Evolutionary conservation across 2,329 filamentous ascomycete genomes (phyloP).

Genomic region (Aspergillus intermedius): DNA sequence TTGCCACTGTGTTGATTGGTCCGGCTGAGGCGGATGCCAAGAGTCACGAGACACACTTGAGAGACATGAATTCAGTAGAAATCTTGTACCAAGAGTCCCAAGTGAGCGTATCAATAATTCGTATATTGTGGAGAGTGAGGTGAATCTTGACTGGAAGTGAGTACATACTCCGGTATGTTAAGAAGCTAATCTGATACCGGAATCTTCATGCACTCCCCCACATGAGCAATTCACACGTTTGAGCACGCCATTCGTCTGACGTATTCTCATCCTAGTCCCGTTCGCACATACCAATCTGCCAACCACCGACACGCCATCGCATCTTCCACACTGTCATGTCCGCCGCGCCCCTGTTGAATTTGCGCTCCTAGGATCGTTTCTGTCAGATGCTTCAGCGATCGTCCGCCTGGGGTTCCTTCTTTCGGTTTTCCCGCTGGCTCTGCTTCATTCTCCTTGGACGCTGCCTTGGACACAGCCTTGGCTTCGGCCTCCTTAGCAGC

Average conservation of each 20-base stretch:
- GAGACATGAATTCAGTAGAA: no score
- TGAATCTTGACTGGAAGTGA: no score
- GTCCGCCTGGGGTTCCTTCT: slow-evolving; percentile 2
- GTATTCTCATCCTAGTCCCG: slow-evolving; percentile 1
- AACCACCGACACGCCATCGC: slow-evolving; percentile 41
- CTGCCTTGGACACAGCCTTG: no score
- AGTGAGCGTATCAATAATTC: no score
- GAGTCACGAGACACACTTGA: no score
- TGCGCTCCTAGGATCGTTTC: slow-evolving; percentile 11
- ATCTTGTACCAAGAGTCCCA: no score
- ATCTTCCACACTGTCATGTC: slow-evolving; percentile 43
- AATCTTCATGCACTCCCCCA: neutral
- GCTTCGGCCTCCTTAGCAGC: neutral
- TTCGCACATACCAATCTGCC: slow-evolving; percentile 32
- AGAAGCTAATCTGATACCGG: no score
- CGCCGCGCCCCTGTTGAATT: slow-evolving; percentile 19
- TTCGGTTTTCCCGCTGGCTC: neutral
- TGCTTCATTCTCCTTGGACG: neutral
- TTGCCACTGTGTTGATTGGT: no score
- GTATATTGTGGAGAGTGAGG: no score
- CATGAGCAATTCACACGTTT: neutral
- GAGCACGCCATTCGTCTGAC: neutral
- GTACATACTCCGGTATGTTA: no score
- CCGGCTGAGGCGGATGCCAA: no score
- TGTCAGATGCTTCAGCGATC: slow-evolving; percentile 16